Evolutionary conservation across 352 stramenopile species (phyloP), one percentile per base, ranked within the genome.

Genomic region (Globisporangium echinulatum): DNA sequence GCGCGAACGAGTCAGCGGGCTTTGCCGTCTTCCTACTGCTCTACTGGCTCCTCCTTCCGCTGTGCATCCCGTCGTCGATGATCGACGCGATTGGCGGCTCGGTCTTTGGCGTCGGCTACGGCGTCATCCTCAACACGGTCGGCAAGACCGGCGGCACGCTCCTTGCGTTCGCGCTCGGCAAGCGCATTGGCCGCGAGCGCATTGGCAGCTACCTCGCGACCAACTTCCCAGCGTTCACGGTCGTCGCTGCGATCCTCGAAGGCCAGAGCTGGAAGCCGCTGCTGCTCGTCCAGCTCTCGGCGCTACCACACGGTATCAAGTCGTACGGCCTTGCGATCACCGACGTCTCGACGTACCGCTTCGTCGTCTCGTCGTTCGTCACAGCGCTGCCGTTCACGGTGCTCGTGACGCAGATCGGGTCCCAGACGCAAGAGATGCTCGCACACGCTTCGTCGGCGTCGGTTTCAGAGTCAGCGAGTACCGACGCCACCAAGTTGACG

Each of bases 261-360:
- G 82, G 68, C 33, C 69, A 78, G 13, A 88, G 72, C 58, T 88
- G 80, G 82, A 92, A 88, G 58, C 78, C 78, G 13, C 66, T 92
- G 38, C 42, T 92, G 44, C 66, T 89, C 37, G 71, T 90, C 14
- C 82, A 92, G 59, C 71, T 92, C 48, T 87, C 82, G 2, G 88
- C 80, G 43, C 62, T 90, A 8, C 82, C 79, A n/a, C 69, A 87
- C 33, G 67, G 83, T 8, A 67, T 89, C 62, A 92, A 90, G 59
- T 89, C 74, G 67, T 92, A 88, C 64, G 79, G 77, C 42, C 70
- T 92, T 11, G 77, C 82, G 40, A 79, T 92, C 40, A 82, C 78
- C 1, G 75, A 90, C 56, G 64, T 90, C 46, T 74, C 69, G 7
- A 71, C 73, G 19, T 62, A 74, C 42, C 68, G 74, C 50, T 91